Evolutionary conservation across 441 rosid genomes (phyloP).

Genomic region (Corymbia citriodora): DNA sequence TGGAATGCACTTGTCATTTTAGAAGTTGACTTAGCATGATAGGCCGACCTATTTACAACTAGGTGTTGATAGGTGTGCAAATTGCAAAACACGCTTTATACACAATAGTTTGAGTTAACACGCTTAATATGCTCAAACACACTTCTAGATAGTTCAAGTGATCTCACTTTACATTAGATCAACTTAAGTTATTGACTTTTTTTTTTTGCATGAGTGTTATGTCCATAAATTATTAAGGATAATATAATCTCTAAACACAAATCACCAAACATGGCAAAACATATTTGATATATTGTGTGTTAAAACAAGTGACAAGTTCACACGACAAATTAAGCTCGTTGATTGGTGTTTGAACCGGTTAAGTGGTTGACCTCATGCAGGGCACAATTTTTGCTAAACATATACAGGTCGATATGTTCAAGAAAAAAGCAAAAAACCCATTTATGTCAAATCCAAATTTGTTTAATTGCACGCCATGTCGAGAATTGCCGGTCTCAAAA

Average conservation of each 20-base stretch:
- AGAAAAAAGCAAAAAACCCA: background rate
- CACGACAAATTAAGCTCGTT: background rate
- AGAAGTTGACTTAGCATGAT: rapidly evolving
- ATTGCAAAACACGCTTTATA: background rate
- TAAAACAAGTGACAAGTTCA: background rate
- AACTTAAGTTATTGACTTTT: background rate
- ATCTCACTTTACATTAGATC: background rate
- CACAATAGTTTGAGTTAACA: rapidly evolving
- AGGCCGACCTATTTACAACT: rapidly evolving
- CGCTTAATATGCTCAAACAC: background rate
- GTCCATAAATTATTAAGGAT: background rate
- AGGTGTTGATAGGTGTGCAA: background rate
- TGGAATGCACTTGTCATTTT: background rate
- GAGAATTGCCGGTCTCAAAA: background rate
- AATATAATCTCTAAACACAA: background rate
- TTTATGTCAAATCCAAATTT: background rate
- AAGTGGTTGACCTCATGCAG: rapidly evolving
- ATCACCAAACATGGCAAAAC: background rate
- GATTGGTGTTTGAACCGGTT: background rate
- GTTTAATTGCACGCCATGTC: background rate
- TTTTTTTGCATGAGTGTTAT: background rate
- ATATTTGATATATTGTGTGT: background rate
- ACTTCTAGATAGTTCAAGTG: background rate
- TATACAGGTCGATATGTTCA: background rate
- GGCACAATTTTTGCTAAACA: background rate